A percentile compares a stretch with the other conserved stretches of the same genome.
Conservation (phyloP, 2,329 filamentous ascomycete species). For the Alternaria ethzedia region DNA sequence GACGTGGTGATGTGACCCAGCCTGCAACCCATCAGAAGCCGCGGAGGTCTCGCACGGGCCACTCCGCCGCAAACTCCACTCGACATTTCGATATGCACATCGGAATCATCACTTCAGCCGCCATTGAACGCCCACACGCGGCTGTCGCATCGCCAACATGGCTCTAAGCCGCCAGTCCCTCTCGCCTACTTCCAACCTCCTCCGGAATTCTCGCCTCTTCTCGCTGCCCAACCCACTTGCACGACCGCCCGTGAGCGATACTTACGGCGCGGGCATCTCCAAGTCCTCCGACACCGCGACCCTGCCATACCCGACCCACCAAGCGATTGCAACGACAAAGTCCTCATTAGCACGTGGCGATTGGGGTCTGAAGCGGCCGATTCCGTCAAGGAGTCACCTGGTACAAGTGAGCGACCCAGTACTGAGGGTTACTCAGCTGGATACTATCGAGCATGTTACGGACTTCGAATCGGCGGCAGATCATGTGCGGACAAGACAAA, state of each 20-base stretch:
- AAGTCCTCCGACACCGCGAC: slow-evolving; percentile 73
- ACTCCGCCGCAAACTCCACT: slow-evolving; percentile 15
- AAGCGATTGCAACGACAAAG: slow-evolving; percentile 79
- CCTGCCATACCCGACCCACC: slow-evolving; percentile 77
- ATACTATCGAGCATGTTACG: slow-evolving; percentile 86
- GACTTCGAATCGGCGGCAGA: slow-evolving; percentile 86
- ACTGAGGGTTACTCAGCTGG: slow-evolving; percentile 77
- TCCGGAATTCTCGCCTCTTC: slow-evolving; percentile 89
- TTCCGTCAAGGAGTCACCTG: slow-evolving; percentile 75
- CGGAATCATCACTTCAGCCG: slow-evolving; percentile 33
- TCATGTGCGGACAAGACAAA: slow-evolving; percentile 78
- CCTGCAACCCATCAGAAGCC: slow-evolving; percentile 15
- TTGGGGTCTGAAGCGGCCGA: slow-evolving; percentile 88
- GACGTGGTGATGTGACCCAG: not conserved
- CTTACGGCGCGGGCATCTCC: slow-evolving; percentile 56
- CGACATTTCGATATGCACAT: slow-evolving; percentile 17
- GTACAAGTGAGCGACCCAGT: slow-evolving; percentile 72
- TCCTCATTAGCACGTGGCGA: slow-evolving; percentile 79
- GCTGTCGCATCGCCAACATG: slow-evolving; percentile 47
- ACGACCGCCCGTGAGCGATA: slow-evolving; percentile 56
- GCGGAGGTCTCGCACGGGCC: slow-evolving; percentile 22
- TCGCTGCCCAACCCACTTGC: slow-evolving; percentile 80
- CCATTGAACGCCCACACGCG: slow-evolving; percentile 40
- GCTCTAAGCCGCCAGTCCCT: slow-evolving; percentile 42
- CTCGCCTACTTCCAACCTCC: slow-evolving; percentile 71